phyloP scores from a whole-genome alignment of 331 rosid species.

The Prunus yedoensis region DNA sequence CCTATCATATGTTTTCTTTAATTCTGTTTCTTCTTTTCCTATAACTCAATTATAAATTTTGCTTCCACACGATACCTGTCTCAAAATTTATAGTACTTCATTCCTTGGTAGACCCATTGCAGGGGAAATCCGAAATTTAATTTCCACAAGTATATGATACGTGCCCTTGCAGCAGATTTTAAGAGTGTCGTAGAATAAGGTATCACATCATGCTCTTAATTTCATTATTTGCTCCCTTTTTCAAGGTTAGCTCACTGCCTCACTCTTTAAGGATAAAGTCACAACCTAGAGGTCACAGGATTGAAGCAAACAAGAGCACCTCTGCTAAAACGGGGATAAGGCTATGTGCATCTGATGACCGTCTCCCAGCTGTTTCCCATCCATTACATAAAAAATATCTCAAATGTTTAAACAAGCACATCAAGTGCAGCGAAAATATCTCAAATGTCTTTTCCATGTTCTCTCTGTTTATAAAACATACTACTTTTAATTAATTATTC shows the following conservation, averaged over 20 bases:
- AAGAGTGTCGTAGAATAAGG: constrained; percentile 71
- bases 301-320: no score
- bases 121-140: constrained; percentile 57
- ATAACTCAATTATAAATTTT: neutral
- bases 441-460: neutral
- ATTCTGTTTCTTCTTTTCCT: neutral
- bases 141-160: constrained; percentile 80
- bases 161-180: constrained; percentile 79
- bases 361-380: no score
- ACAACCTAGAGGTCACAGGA: no score
- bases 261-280: neutral
- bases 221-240: neutral
- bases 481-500: neutral
- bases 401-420: no score
- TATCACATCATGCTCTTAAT: neutral
- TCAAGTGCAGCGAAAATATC: neutral
- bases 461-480: neutral
- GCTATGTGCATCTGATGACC: no score
- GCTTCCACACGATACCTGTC: neutral
- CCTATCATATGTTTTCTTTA: neutral
- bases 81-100: constrained; percentile 4
- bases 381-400: no score
- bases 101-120: constrained; percentile 56
- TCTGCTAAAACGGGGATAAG: no score
- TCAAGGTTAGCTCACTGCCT: neutral